Evolutionary conservation across 108 stramenopile species (phyloP).

Genomic region (Cylindrotheca fusiformis): DNA sequence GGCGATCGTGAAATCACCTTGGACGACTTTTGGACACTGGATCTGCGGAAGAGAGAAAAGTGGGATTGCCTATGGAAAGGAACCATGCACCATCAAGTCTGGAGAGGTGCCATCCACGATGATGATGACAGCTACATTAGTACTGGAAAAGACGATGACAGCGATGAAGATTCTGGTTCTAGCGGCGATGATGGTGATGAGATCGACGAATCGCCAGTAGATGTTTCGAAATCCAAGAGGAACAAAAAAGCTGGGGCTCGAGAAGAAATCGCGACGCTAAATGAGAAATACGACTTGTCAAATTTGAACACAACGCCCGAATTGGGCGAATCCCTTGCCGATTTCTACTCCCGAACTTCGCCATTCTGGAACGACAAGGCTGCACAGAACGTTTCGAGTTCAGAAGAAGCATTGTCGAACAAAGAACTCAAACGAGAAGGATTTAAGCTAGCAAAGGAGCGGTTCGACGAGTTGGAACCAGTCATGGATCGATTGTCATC

Average conservation of each 20-base stretch:
- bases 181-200: conserved; percentile 40
- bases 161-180: conserved; percentile 50
- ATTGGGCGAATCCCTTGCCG: conserved; percentile 66
- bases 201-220: conserved; percentile 36
- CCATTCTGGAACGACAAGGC: conserved; percentile 63
- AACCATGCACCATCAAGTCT: conserved; percentile 87
- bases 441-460: conserved; percentile 59
- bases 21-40: conserved; percentile 87
- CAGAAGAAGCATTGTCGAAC: conserved; percentile 43
- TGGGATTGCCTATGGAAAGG: conserved; percentile 87
- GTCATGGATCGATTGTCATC: conserved; percentile 58
- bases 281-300: conserved; percentile 49
- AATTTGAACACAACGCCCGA: conserved; percentile 58
- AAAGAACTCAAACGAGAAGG: conserved; percentile 84
- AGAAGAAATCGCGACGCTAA: conserved; percentile 64
- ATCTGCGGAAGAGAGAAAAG: conserved; percentile 75
- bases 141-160: conserved; percentile 57
- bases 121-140: conserved; percentile 83
- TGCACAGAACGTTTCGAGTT: conserved; percentile 7
- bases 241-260: conserved; percentile 38
- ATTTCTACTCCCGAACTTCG: conserved; percentile 82
- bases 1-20: conserved; percentile 90
- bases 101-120: conserved; percentile 77
- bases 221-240: conserved; percentile 40
- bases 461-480: conserved; percentile 64